Evolutionary conservation across 345 rosid species (phyloP), one percentile per base, ranked within the genome.

Genomic region (Cochlearia excelsa): DNA sequence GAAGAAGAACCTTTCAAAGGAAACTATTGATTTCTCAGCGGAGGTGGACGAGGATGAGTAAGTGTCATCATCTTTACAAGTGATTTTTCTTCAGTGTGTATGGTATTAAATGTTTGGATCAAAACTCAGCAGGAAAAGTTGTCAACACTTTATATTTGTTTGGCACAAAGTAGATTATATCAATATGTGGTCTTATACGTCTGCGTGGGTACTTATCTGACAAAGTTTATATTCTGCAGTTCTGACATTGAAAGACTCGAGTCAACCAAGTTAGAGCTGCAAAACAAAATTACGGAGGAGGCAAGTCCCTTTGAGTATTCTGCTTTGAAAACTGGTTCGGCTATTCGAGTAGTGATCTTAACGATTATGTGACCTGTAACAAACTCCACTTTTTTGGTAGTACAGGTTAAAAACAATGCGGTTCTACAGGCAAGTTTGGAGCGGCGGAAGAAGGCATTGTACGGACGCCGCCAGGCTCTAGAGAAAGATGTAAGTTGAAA

Each of bases 1-100:
- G 46, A 89, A 59, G 76, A 93, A 80, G 80, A 82, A 85, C 71
- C 88, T 81, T 38, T 78, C 97, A 29, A 76, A 82, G 94, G 96
- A 87, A 70, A 81, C 87, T 63, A 75, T 79, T 67, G 88, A 85
- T 74, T 75, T 34, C 49, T 46, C 75, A 45, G n/a, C 48, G 47
- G 87, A 82, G 41, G 72, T 69, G 63, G 88, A 56, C 7, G 54
- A 84, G 61, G 79, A 76, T 30, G 84, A 84, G 97, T 88, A 84
- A 80, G 94, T 84, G 65, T 67, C 70, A 10, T 68, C 47, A 58
- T 66, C 31, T 69, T 7, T 56, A 47, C 50, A 43, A 54, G 38
- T 55, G 60, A 54, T 43, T 61, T 65, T 44, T 37, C 46, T 48
- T 41, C 43, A 34, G 11, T 27, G 9, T 10, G 35, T 7, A 9